Evolutionary conservation across 2,329 filamentous ascomycete genomes (phyloP).

Genomic region (Verticillium klebahnii): DNA sequence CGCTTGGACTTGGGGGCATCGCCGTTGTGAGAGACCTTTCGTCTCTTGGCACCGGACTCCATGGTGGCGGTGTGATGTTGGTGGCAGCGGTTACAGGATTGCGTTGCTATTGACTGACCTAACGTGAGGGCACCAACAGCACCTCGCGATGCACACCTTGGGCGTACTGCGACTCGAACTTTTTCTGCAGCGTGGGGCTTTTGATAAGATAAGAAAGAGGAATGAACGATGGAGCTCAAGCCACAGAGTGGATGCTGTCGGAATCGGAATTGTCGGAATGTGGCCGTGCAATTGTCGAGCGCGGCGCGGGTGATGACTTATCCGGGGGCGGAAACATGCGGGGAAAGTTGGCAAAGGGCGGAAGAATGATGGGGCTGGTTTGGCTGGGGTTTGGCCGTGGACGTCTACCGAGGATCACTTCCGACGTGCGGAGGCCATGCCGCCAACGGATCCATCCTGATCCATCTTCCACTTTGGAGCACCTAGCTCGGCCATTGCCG

Average conservation of each 20-base stretch:
- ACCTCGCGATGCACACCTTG: not conserved
- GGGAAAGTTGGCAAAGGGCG: not conserved
- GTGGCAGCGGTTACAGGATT: not conserved
- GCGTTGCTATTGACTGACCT: not conserved
- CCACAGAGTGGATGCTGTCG: not conserved
- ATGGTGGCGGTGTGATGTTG: conserved; percentile 22
- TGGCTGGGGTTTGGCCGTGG: not conserved
- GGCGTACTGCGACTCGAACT: not conserved
- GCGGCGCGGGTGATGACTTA: not conserved
- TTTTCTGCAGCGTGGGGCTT: not conserved
- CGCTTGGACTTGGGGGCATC: conserved; percentile 30
- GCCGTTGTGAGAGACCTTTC: conserved; percentile 39
- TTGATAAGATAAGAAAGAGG: not conserved
- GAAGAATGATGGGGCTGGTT: not conserved
- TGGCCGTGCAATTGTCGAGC: not conserved
- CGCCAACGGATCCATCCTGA: not conserved
- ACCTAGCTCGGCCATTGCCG: conserved; percentile 1
- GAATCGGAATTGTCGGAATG: not conserved
- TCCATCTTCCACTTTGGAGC: not conserved
- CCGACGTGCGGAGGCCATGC: too few relatives aligned
- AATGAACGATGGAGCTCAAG: not conserved
- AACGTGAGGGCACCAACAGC: not conserved
- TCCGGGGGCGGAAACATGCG: not conserved
- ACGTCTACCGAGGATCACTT: too few relatives aligned
- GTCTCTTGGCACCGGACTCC: conserved; percentile 43